Base-by-base conservation (phyloP, 2,329 filamentous ascomycete species). In the Diaporthe batatas region DNA sequence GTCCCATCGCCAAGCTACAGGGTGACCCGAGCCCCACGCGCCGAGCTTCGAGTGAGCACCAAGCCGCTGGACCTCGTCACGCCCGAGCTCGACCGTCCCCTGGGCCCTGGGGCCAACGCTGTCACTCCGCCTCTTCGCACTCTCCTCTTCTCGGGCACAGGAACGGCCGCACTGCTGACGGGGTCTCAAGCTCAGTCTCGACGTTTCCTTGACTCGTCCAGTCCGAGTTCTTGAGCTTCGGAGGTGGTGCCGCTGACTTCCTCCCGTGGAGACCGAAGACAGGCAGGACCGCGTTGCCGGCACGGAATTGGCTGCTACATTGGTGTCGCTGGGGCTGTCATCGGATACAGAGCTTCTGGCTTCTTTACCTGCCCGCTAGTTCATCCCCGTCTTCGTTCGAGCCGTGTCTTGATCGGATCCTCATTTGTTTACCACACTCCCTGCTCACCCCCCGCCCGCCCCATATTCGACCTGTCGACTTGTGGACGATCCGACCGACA, bases 1-100 rank as follows among this genome's bases (percentile, higher is more conserved):
- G 53, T 10, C 29, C 53, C 32, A 57, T 34, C 29, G 53, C 29
- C 53, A 57, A 34, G 53, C 53, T 57, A 57, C 53, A 36, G 53
- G 53, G 18, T 34, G 8, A 32, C 53, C 18, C 18, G 29, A 57
- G 53, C 53, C 29, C 29, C 32, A 29, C 36, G 36, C 29, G 7
- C 11, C 53, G 32, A 57, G 44, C 44, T 11, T 47, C 16, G 29
- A 55, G 53, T 29, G 18, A 34, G 53, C 29, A 21, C 25, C 53
- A 29, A 57, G 53, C 53, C n/a, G 29, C 53, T n/a, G 29, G 32
- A 57, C 18, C 32, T 34, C 21, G 51, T 18, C 51, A 21, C 18
- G 29, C 29, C 8, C 29, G 53, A 57, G 29, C 53, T 57, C 29
- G 53, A n/a, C 25, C 53, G 18, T 57, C 53, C 53, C 53, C 53